Conservation (phyloP, 768 basidiomycete species). For the Calvatia gigantea region DNA sequence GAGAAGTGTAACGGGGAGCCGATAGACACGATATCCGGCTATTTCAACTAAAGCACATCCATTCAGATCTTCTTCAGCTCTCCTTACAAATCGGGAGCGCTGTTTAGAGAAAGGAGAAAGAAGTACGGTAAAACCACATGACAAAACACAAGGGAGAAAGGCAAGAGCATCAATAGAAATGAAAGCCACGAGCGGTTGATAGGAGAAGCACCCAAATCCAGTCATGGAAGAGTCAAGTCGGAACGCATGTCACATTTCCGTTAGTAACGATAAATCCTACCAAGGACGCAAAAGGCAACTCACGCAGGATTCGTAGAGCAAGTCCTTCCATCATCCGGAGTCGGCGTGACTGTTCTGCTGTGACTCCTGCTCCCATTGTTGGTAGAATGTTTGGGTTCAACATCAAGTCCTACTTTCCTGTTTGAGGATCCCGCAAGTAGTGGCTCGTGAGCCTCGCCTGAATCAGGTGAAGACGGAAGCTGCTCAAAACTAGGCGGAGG, state of each 20-base stretch:
- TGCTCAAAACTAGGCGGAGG: constrained; percentile 33
- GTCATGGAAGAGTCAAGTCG: neutral
- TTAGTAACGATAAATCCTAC: neutral
- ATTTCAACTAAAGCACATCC: neutral
- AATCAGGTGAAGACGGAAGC: constrained; percentile 44
- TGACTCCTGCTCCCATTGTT: neutral
- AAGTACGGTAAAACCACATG: neutral
- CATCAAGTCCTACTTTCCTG: constrained; percentile 16
- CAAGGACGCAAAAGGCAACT: neutral
- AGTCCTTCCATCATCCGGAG: neutral
- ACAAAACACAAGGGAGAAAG: neutral
- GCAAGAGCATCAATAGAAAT: neutral
- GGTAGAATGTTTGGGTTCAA: constrained; percentile 10
- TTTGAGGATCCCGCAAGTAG: constrained; percentile 24
- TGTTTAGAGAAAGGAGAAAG: neutral
- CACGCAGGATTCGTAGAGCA: neutral
- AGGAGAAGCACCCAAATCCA: neutral
- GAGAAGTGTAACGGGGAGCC: neutral
- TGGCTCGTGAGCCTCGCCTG: constrained; percentile 34
- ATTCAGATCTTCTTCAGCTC: neutral
- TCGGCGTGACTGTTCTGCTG: neutral
- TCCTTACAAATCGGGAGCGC: constrained; percentile 9
- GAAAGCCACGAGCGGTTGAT: neutral
- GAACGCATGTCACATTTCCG: neutral
- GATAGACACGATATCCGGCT: neutral